Evolutionary conservation across 495 filamentous ascomycete species (phyloP).

Genomic region (Aspergillus carlsbadensis): DNA sequence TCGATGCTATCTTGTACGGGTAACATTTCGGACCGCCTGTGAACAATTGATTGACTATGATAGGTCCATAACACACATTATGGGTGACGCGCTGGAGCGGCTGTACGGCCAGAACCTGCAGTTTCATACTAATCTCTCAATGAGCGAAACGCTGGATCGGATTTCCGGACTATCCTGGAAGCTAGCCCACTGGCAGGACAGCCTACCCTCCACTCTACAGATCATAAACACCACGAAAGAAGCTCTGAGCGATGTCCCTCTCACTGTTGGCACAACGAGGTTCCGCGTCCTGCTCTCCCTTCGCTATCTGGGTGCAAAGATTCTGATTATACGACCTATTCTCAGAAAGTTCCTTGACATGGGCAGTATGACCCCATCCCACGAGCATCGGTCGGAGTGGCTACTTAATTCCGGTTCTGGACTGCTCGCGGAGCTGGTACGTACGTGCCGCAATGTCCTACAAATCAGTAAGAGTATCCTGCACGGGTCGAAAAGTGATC

Average conservation of each 20-base stretch:
- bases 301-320: background rate
- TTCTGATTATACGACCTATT: background rate
- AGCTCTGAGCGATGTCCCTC: background rate
- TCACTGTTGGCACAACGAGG: background rate
- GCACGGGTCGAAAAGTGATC: background rate
- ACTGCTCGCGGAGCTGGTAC: background rate
- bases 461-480: slow-evolving; percentile 8
- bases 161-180: background rate
- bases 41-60: background rate
- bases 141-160: background rate
- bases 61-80: background rate
- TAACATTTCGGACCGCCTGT: background rate
- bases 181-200: slow-evolving; percentile 8
- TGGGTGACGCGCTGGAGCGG: background rate
- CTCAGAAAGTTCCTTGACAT: background rate
- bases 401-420: background rate
- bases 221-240: background rate
- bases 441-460: background rate
- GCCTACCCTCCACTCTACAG: background rate
- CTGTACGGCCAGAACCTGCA: slow-evolving; percentile 2
- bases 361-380: background rate
- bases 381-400: background rate
- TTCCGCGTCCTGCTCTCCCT: slow-evolving; percentile 3
- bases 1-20: background rate
- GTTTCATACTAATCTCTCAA: background rate